Percentiles rank a stretch among this genome's conserved stretches.
These are phyloP conservation scores for Suhomyces atakaporum DNA, from an alignment of 1,139 yeast species.

Conservation along the genomic window DNA sequence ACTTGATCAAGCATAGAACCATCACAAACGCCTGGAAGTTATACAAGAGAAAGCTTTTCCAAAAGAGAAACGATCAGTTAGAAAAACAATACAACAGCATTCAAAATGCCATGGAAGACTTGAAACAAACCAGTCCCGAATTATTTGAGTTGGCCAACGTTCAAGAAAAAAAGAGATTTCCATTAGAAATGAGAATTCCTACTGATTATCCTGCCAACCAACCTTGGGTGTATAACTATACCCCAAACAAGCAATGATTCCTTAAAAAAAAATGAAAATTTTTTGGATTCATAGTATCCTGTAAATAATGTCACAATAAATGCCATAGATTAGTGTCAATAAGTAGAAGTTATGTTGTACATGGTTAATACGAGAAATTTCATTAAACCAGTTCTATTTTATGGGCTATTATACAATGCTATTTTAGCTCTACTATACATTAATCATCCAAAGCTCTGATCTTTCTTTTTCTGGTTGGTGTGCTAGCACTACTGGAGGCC, in stretches of 20 bases:
- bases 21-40: conserved; percentile 83
- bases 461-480: conserved; percentile 42
- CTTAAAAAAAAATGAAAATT: not conserved
- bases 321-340: too few species aligned
- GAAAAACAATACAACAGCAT: conserved; percentile 67
- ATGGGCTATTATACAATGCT: too few species aligned
- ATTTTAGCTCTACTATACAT: conserved; percentile 4
- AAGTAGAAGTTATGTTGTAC: too few species aligned
- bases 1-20: conserved; percentile 79
- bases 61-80: conserved; percentile 48
- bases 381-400: too few species aligned
- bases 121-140: conserved; percentile 50
- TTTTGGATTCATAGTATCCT: not conserved
- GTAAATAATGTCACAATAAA: conserved; percentile 2
- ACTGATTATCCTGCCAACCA: conserved; percentile 88
- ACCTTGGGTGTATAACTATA: conserved; percentile 74
- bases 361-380: too few species aligned
- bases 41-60: conserved; percentile 52
- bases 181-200: conserved; percentile 82
- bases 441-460: conserved; percentile 34
- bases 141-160: conserved; percentile 55
- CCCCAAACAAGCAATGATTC: conserved; percentile 12
- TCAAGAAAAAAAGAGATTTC: conserved; percentile 57
- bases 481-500: conserved; percentile 17
- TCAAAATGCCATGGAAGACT: conserved; percentile 70